Evolutionary conservation across 2,329 filamentous ascomycete genomes (phyloP), one percentile per base, ranked within the genome.

Genomic region (Fusarium subglutinans): DNA sequence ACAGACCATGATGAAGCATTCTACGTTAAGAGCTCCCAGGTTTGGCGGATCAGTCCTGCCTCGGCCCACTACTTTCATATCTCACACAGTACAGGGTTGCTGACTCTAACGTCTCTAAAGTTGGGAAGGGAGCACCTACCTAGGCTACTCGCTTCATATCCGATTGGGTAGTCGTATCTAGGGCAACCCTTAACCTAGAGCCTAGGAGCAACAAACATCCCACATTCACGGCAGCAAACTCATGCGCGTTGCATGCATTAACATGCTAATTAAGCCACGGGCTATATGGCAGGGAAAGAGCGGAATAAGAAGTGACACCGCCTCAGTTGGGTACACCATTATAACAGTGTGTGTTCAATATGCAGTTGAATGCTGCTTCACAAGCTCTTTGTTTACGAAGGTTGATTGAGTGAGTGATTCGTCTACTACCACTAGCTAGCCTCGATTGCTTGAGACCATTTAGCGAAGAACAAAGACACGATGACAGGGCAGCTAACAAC

Each of bases 171-270:
- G 57, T 69, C 44, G 45, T 33, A 58, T 65, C 75, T 73, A 61
- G 73, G 69, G 71, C 58, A 66, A 76, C 74, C 59, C 73, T 69
- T 76, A 69, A 76, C 75, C 72, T 69, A 77, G 77, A 69, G 76
- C 75, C 72, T 65, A 77, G 76, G 60, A 73, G 66, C 40, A 73
- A 66, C 72, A 78, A 78, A 78, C 77, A 78, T 74, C 64, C 75
- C 74, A 78, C 77, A 78, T 72, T 60, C 74, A 77, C 73, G 68
- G 66, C 59, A 58, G 62, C 66, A 77, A 74, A 74, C 64, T 76
- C 75, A 74, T 78, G 77, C 74, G 75, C 69, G 72, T 78, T 77
- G 76, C 72, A 74, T 74, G 77, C 77, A 78, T 78, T 78, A 70
- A 77, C 58, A 48, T 43, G 30, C 53, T 59, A 65, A 68, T 70